Evolutionary conservation across 805 yeast species (phyloP), one percentile per base, ranked within the genome.

Genomic region (Wickerhamiella brachini): DNA sequence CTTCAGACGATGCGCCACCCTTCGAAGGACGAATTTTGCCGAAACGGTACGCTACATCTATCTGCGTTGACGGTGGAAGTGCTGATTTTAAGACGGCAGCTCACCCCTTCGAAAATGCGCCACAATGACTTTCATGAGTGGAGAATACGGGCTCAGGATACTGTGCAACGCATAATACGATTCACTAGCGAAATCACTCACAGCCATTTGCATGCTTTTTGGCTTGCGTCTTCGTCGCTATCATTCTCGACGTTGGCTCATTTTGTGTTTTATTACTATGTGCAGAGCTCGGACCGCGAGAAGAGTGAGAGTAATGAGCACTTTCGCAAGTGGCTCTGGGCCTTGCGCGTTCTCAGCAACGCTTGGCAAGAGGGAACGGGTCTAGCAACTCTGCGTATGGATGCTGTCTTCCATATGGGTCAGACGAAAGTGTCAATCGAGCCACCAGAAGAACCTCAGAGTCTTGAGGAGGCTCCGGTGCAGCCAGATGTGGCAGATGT

Each of bases 311-410:
- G 62, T 18, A 53, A 57, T 3, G 62, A 59, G n/a, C 50, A 54
- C 13, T 54, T 64, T 47, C 56, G 65, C 9, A 62, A 63, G 29
- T 65, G 68, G 68, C 55, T 63, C 10, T 62, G 61, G 58, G 62
- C 66, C 10, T 34, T 65, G 31, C 58, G 67, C 26, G 62, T 61
- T 1, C 50, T 65, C 23, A 56, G 59, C 37, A 64, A 63, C 41
- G 63, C 65, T 1, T 65, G 69, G 69, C 66, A 59, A 45, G 68
- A 65, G 51, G 68, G 68, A 23, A 57, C 68, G 23, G 67, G 68
- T n/a, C 53, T 64, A 10, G 68, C 68, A 1, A 56, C 59, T 2
- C 56, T 61, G 48, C 51, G 67, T 5, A 60, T 65, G 60, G 68
- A 64, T 24, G 54, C 64, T 1, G 57, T 64, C 13, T 64, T 65